Evolutionary conservation across 805 yeast genomes (phyloP).

Genomic region (Kodamaea kaohsiungensis): DNA sequence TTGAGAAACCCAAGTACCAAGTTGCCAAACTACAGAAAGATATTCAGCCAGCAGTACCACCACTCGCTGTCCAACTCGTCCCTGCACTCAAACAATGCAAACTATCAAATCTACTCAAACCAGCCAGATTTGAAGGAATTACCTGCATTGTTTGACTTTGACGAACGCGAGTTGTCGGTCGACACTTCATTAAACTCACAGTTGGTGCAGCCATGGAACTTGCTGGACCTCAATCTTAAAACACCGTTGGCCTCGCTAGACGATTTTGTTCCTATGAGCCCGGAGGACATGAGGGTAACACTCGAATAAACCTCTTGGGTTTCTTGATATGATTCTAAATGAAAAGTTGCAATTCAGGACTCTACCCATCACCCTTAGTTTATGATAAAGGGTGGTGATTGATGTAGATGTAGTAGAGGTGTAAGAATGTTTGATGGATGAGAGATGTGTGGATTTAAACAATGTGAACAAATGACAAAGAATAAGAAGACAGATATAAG

Average conservation of each 20-base stretch:
- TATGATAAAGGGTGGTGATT: background rate
- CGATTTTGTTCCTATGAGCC: conserved; percentile 41
- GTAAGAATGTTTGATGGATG: too few relatives aligned
- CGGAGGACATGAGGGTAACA: conserved; percentile 32
- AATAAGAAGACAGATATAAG: too few relatives aligned
- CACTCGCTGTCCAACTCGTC: conserved; percentile 16
- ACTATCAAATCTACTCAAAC: conserved; percentile 38
- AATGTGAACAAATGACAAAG: too few relatives aligned
- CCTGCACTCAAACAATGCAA: conserved; percentile 37
- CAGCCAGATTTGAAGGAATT: conserved; percentile 44
- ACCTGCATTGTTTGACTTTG: conserved; percentile 55
- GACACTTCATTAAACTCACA: conserved; percentile 38
- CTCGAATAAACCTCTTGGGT: conserved; percentile 25
- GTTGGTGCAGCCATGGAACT: conserved; percentile 42
- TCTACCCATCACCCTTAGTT: background rate
- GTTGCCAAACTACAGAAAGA: conserved; percentile 45
- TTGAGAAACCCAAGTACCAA: conserved; percentile 40
- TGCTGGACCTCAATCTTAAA: conserved; percentile 24
- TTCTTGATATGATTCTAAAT: conserved; percentile 4
- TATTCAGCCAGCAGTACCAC: conserved; percentile 37
- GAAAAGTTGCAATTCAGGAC: background rate
- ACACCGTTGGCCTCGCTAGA: conserved; percentile 21
- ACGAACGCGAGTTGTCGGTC: conserved; percentile 51
- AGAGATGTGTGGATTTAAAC: too few relatives aligned
- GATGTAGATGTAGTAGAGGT: background rate